A percentile compares a stretch with the other conserved stretches of the same genome.
Conservation (phyloP, 495 filamentous ascomycete species). For the Penicillium paradoxum region DNA sequence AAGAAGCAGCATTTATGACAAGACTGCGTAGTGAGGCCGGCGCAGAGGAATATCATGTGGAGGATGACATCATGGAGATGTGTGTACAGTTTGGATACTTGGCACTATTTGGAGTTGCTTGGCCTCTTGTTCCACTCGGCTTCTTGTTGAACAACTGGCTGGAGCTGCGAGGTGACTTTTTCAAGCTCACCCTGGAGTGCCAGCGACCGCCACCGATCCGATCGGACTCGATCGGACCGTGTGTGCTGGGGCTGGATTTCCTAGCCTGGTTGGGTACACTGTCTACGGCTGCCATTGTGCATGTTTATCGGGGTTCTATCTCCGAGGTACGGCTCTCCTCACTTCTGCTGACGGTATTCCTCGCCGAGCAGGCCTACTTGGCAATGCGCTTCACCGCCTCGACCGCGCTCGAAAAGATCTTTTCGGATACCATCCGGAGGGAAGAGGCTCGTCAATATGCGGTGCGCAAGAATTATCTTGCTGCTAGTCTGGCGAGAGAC, state of each 20-base stretch:
- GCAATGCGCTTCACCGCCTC: conserved; percentile 61
- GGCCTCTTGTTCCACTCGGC: conserved; percentile 80
- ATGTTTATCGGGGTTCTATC: conserved; percentile 67
- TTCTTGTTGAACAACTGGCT: conserved; percentile 96
- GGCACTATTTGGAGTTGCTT: conserved; percentile 83
- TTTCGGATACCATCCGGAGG: conserved; percentile 69
- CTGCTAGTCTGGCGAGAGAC: conserved; percentile 18
- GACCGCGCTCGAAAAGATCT: conserved; percentile 64
- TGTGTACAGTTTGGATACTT: conserved; percentile 63
- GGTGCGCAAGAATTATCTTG: conserved; percentile 63
- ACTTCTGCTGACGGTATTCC: conserved; percentile 71
- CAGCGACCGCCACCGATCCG: conserved; percentile 84
- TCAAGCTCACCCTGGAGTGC: conserved; percentile 86
- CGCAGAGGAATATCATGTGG: conserved; percentile 76
- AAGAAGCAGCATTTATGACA: conserved; percentile 69
- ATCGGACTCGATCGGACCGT: conserved; percentile 89
- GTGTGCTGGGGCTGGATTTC: conserved; percentile 79
- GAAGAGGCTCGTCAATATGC: conserved; percentile 67
- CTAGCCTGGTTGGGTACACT: conserved; percentile 84
- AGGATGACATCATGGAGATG: conserved; percentile 44
- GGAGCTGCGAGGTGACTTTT: conserved; percentile 83
- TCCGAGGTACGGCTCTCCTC: conserved; percentile 63
- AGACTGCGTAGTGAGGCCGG: conserved; percentile 78
- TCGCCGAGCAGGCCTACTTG: conserved; percentile 81
- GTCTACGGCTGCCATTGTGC: conserved; percentile 78